Evolutionary conservation across 352 stramenopile species (phyloP).

Genomic region (Phytophthora tubulina): DNA sequence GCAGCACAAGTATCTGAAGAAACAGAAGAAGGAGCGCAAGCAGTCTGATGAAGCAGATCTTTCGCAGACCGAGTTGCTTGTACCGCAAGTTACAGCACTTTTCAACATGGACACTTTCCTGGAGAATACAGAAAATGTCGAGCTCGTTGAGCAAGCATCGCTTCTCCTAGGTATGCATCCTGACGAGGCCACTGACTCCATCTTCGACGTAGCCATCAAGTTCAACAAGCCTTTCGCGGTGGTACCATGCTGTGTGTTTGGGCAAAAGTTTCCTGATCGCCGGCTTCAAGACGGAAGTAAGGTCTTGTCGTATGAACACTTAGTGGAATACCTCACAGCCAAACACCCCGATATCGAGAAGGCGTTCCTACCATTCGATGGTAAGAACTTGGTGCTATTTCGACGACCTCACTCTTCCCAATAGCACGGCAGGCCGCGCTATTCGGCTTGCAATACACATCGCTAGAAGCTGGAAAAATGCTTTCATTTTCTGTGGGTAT

Average conservation of each 20-base stretch:
- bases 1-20: slow-evolving; percentile 81
- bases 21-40: slow-evolving; percentile 54
- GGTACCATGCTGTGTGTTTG: slow-evolving; percentile 97
- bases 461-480: slow-evolving; percentile 6
- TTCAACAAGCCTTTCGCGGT: slow-evolving; percentile 95
- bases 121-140: slow-evolving; percentile 48
- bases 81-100: slow-evolving; percentile 69
- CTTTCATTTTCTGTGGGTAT: slow-evolving; percentile 12
- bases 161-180: slow-evolving; percentile 95
- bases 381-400: slow-evolving; percentile 89
- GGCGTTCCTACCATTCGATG: slow-evolving; percentile 79
- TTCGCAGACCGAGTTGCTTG: slow-evolving; percentile 45
- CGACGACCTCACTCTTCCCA: slow-evolving; percentile 24
- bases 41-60: slow-evolving; percentile 19
- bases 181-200: slow-evolving; percentile 95
- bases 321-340: slow-evolving; percentile 80
- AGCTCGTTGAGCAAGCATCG: slow-evolving; percentile 77
- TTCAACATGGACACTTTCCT: slow-evolving; percentile 77
- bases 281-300: slow-evolving; percentile 51
- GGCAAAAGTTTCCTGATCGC: slow-evolving; percentile 88
- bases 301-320: slow-evolving; percentile 82
- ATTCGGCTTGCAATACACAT: slow-evolving; percentile 9
- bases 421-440: neutral
- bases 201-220: slow-evolving; percentile 92
- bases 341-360: slow-evolving; percentile 75